phyloP scores from a whole-genome alignment of 257 asterid genomes.

The Capsicum pubescens region DNA sequence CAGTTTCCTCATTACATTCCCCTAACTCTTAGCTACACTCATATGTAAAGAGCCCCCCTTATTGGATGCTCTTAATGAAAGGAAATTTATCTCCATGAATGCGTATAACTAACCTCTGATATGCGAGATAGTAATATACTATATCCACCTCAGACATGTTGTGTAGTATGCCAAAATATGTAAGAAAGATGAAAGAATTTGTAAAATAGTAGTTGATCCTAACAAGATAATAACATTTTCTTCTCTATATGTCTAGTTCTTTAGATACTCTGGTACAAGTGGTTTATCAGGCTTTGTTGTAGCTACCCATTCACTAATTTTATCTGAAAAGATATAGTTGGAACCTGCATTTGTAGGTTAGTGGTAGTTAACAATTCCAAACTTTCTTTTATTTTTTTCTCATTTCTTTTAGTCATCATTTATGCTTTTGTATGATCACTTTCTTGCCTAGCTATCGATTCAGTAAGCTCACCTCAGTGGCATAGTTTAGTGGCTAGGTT shows the following conservation, averaged over 20 bases:
- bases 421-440: background rate
- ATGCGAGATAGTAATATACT: background rate
- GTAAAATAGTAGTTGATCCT: constrained; percentile 1
- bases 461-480: constrained; percentile 19
- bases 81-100: constrained; percentile 5
- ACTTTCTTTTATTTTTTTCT: too few relatives aligned
- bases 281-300: background rate
- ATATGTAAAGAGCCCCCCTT: too few relatives aligned
- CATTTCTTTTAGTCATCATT: background rate
- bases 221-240: background rate
- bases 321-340: background rate
- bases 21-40: too few relatives aligned
- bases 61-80: background rate
- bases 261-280: background rate
- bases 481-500: background rate
- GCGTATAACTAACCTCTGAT: constrained; percentile 2
- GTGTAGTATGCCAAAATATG: background rate
- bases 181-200: background rate
- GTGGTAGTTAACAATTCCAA: background rate
- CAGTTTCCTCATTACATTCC: background rate
- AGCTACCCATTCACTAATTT: background rate
- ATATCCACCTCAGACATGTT: constrained; percentile 18
- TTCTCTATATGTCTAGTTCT: background rate
- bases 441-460: constrained; percentile 15
- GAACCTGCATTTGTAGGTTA: constrained; percentile 14